A percentile compares a stretch with the other conserved stretches of the same genome.
These are phyloP conservation scores for Coriaria nepalensis DNA, from an alignment of 306 rosid species.

Conservation along the genomic window DNA sequence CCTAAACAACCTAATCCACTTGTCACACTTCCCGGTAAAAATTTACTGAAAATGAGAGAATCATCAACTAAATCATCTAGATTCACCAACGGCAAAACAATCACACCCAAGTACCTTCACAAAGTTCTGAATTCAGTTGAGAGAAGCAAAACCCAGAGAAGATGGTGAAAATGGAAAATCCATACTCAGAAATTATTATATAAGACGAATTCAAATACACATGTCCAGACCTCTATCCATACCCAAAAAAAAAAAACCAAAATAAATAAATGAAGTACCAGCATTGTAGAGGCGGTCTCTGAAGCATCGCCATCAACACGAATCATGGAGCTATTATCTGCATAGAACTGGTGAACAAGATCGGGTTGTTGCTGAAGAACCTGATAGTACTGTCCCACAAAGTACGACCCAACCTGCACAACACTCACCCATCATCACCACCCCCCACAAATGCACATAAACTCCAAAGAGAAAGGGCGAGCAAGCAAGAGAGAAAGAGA, in stretches of 20 bases:
- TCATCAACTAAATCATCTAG: too few relatives aligned
- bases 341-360: conserved; percentile 68
- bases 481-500: conserved; percentile 5
- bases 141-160: too few relatives aligned
- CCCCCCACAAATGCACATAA: background rate
- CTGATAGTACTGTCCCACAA: conserved; percentile 72
- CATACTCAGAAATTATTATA: background rate
- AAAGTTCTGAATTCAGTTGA: too few relatives aligned
- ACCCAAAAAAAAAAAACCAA: background rate
- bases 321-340: conserved; percentile 56
- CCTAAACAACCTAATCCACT: too few relatives aligned
- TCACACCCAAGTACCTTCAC: too few relatives aligned
- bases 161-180: too few relatives aligned
- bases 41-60: too few relatives aligned
- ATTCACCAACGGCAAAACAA: too few relatives aligned
- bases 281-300: conserved; percentile 39
- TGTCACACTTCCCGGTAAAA: too few relatives aligned
- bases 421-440: conserved; percentile 6
- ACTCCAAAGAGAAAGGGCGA: background rate
- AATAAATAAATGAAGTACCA: conserved; percentile 24
- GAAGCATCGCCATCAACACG: conserved; percentile 49
- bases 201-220: background rate
- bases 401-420: conserved; percentile 81
- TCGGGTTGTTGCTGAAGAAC: conserved; percentile 68
- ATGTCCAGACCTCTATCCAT: background rate